These are phyloP conservation scores for Debaryomyces maramus DNA, from an alignment of 805 yeast species.

Conservation along the genomic window DNA sequence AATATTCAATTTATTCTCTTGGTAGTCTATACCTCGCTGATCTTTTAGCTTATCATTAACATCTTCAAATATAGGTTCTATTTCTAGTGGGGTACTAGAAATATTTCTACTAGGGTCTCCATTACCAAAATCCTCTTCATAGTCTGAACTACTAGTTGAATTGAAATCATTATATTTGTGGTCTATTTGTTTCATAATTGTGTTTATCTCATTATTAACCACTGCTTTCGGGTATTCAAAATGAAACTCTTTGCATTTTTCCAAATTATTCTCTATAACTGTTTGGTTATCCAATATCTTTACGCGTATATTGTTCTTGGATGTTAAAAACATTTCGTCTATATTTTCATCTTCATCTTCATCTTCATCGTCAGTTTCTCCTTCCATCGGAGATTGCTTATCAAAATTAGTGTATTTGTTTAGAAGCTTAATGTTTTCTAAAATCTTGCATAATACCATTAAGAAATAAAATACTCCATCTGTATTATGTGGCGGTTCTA, in stretches of 20 bases:
- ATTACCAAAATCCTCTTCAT: slow-evolving; percentile 4
- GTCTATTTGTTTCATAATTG: slow-evolving; percentile 6
- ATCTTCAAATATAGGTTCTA: slow-evolving; percentile 1
- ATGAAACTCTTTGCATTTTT: slow-evolving; percentile 21
- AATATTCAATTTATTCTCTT: neutral
- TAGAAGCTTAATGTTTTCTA: slow-evolving; percentile 22
- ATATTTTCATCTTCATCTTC: slow-evolving; percentile 7
- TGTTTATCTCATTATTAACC: slow-evolving; percentile 13
- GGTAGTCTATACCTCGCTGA: neutral
- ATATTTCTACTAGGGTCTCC: neutral
- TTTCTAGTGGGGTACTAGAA: slow-evolving; percentile 1
- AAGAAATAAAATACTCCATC: slow-evolving; percentile 45
- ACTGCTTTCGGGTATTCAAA: slow-evolving; percentile 27
- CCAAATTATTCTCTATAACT: slow-evolving; percentile 15
- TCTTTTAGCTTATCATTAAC: neutral
- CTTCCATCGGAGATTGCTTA: neutral
- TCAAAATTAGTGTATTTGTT: slow-evolving; percentile 7
- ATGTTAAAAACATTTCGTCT: neutral
- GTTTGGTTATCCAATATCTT: slow-evolving; percentile 11
- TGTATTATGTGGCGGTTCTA: slow-evolving; percentile 42
- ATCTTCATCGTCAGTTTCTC: slow-evolving; percentile 4
- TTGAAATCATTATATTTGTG: neutral
- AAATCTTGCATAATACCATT: slow-evolving; percentile 28
- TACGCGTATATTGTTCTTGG: slow-evolving; percentile 8
- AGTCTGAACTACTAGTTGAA: neutral